Conservation (phyloP, 306 rosid genomes). For the Pterocarpus macrocarpus region DNA sequence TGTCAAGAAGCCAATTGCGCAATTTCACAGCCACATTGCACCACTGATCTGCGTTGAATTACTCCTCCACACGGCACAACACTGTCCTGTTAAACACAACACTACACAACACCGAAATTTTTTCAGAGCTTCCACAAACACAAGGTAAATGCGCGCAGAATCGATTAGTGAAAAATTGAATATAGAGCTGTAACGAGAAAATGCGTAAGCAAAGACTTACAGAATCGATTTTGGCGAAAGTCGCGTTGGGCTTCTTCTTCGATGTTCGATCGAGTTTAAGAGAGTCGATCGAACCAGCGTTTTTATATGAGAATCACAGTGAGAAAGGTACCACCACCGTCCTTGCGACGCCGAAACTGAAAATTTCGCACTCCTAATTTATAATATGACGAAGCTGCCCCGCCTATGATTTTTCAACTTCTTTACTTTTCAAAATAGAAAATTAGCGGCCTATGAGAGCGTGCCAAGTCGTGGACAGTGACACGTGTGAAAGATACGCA, state of each 20-base stretch:
- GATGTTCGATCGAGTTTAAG: constrained; percentile 45
- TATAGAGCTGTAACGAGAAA: not conserved
- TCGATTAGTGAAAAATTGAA: not conserved
- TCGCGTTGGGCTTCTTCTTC: constrained; percentile 23
- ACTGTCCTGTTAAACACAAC: not conserved
- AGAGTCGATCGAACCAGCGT: constrained; percentile 21
- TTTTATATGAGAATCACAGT: constrained; percentile 10
- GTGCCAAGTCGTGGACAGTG: not conserved
- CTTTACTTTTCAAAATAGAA: not conserved
- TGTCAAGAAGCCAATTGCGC: not conserved
- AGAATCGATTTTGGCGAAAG: constrained; percentile 20
- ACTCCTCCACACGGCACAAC: not conserved
- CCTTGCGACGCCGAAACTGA: not conserved
- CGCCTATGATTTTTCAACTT: constrained; percentile 37
- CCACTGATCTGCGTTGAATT: constrained; percentile 17
- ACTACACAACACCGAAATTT: not conserved
- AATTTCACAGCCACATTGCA: constrained; percentile 34
- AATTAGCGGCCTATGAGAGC: not conserved
- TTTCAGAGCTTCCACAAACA: constrained; percentile 17
- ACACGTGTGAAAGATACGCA: constrained; percentile 25
- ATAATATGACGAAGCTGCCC: constrained; percentile 50
- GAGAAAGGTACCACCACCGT: constrained; percentile 2
- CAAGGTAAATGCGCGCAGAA: constrained; percentile 2
- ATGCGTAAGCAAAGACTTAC: constrained; percentile 19
- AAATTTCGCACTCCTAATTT: not conserved